These are phyloP conservation scores for Coemansia sp. DNA, from an alignment of 192 early-diverging fungal genomes.

Conservation along the genomic window DNA sequence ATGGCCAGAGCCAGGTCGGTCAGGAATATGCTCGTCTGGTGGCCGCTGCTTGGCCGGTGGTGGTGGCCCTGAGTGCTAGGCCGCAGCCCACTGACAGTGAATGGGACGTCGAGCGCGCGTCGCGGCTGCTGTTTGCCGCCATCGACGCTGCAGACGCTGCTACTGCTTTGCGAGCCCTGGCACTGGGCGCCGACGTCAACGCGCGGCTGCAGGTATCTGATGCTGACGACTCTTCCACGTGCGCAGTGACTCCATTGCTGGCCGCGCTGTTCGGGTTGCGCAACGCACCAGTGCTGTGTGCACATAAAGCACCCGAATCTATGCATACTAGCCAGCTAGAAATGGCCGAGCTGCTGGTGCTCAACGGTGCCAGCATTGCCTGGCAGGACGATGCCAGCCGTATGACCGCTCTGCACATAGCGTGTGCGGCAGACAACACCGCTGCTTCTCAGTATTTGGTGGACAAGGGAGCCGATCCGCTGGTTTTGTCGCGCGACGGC, in stretches of 20 bases:
- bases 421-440: conserved; percentile 16
- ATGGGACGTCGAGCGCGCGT: conserved; percentile 15
- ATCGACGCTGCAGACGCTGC: conserved; percentile 50
- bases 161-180: conserved; percentile 61
- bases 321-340: conserved; percentile 4
- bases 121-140: conserved; percentile 41
- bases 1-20: neutral
- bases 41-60: conserved; percentile 36
- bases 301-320: neutral
- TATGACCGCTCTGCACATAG: conserved; percentile 30
- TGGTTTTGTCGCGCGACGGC: conserved; percentile 13
- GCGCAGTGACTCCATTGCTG: conserved; percentile 16
- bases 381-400: conserved; percentile 15
- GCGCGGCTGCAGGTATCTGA: conserved; percentile 1
- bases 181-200: conserved; percentile 73
- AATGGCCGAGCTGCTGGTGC: conserved; percentile 45
- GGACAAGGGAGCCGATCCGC: conserved; percentile 44
- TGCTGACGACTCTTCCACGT: neutral
- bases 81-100: neutral
- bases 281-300: neutral
- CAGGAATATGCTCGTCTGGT: conserved; percentile 22
- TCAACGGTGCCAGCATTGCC: conserved; percentile 38
- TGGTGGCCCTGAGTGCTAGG: neutral
- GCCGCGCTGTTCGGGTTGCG: conserved; percentile 33
- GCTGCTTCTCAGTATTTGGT: conserved; percentile 22